Conservation (phyloP, 2,329 filamentous ascomycete genomes). For the Emydomyces testavorans region DNA sequence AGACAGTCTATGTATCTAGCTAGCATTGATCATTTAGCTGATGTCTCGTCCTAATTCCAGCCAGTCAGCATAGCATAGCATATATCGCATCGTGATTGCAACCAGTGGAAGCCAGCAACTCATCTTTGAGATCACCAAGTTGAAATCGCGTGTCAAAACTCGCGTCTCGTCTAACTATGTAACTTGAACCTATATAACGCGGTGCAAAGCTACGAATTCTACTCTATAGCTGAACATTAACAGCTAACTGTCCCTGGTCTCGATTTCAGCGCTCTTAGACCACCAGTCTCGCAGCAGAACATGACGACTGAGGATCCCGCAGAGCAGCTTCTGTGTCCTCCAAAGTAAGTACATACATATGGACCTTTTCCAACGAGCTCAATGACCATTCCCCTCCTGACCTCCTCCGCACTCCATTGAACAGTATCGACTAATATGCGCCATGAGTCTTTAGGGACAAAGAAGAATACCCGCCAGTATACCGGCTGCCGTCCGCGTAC, state of each 20-base stretch:
- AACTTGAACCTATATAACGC: not conserved
- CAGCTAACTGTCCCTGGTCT: not conserved
- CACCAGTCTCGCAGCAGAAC: not conserved
- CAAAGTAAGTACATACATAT: constrained; percentile 22
- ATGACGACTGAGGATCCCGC: constrained; percentile 9
- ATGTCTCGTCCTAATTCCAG: too few species aligned
- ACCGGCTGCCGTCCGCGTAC: constrained; percentile 53
- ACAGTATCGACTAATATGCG: not conserved
- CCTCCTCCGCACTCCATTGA: not conserved
- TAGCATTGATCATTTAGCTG: too few species aligned
- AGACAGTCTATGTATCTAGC: too few species aligned
- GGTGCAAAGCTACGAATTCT: not conserved
- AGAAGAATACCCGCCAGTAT: constrained; percentile 32
- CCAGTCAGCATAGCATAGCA: too few species aligned
- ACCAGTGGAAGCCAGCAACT: too few species aligned
- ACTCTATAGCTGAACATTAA: not conserved
- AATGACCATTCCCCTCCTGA: not conserved
- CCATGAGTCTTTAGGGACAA: constrained; percentile 21
- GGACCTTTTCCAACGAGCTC: too few species aligned
- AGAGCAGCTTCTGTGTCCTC: constrained; percentile 22
- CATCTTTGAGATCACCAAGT: too few species aligned
- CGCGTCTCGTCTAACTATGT: too few species aligned
- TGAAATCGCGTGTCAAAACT: too few species aligned
- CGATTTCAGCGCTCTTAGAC: not conserved
- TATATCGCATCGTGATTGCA: too few species aligned